Evolutionary conservation across 2,329 filamentous ascomycete genomes (phyloP).

Genomic region (Fusarium sp.): DNA sequence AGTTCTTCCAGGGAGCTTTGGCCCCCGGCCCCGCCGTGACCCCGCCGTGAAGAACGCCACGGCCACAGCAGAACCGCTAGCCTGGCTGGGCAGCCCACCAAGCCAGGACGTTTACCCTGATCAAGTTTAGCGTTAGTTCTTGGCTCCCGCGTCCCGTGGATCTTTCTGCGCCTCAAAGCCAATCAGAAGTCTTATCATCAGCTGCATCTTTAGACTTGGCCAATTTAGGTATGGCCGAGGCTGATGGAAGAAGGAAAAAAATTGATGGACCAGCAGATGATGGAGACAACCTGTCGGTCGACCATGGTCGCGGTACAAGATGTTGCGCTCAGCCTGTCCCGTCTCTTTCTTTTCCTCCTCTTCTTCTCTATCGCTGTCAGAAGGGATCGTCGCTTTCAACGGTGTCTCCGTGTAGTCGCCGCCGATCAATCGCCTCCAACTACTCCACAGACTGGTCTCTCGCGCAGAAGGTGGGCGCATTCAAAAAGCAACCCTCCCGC

Average conservation of each 20-base stretch:
- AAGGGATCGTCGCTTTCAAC: constrained; percentile 30
- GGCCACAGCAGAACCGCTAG: constrained; percentile 8
- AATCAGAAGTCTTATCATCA: not conserved
- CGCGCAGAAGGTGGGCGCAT: constrained; percentile 15
- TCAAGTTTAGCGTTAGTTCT: constrained; percentile 23
- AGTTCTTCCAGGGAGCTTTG: constrained; percentile 21
- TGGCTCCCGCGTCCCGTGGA: constrained; percentile 35
- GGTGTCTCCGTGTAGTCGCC: constrained; percentile 24
- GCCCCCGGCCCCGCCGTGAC: constrained; percentile 19
- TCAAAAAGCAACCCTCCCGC: constrained; percentile 18
- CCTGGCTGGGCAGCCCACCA: constrained; percentile 7
- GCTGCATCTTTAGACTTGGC: constrained; percentile 24
- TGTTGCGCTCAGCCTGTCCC: constrained; percentile 15
- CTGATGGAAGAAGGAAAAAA: constrained; percentile 26
- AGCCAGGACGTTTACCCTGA: constrained; percentile 27
- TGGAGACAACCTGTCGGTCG: constrained; percentile 10
- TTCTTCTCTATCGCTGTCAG: not conserved
- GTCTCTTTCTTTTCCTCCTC: not conserved
- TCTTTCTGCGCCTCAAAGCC: constrained; percentile 3
- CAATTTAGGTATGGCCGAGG: constrained; percentile 17
- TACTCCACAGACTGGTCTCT: not conserved
- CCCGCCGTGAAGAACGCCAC: constrained; percentile 30
- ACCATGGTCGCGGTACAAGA: constrained; percentile 8
- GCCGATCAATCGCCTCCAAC: constrained; percentile 25
- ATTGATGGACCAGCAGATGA: constrained; percentile 31